These are phyloP conservation scores for Oropetium thomaeum DNA, from an alignment of 176 grass and related monocot species.

Conservation along the genomic window DNA sequence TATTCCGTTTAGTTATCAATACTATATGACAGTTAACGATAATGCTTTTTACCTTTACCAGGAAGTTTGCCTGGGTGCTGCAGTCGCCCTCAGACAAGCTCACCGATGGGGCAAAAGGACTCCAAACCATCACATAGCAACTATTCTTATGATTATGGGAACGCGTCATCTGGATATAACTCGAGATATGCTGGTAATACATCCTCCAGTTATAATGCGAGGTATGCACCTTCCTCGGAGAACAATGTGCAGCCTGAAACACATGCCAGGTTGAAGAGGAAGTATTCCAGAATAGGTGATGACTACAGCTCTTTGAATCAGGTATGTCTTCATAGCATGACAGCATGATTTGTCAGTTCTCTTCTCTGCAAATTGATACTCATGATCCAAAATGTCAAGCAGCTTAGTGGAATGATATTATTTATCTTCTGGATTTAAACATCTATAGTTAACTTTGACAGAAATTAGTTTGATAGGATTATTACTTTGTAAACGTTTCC, in stretches of 20 bases:
- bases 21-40: background rate
- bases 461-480: background rate
- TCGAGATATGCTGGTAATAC: conserved; percentile 47
- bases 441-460: conserved; percentile 5
- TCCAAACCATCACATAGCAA: conserved; percentile 37
- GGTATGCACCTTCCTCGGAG: conserved; percentile 44
- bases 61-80: conserved; percentile 10
- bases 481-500: background rate
- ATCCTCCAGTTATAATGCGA: conserved; percentile 43
- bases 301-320: conserved; percentile 75
- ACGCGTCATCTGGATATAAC: conserved; percentile 36
- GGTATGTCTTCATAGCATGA: conserved; percentile 37
- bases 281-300: conserved; percentile 78
- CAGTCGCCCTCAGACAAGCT: background rate
- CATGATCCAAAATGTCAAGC: background rate
- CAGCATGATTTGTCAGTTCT: background rate
- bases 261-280: conserved; percentile 50
- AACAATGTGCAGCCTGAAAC: conserved; percentile 50
- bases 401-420: conserved; percentile 1
- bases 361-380: background rate
- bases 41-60: background rate
- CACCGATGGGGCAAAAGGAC: conserved; percentile 50
- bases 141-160: conserved; percentile 42
- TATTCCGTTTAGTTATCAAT: background rate
- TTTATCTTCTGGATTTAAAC: conserved; percentile 5